Base-by-base conservation (phyloP, 2,329 filamentous ascomycete species). In the Exophiala viscosa region DNA sequence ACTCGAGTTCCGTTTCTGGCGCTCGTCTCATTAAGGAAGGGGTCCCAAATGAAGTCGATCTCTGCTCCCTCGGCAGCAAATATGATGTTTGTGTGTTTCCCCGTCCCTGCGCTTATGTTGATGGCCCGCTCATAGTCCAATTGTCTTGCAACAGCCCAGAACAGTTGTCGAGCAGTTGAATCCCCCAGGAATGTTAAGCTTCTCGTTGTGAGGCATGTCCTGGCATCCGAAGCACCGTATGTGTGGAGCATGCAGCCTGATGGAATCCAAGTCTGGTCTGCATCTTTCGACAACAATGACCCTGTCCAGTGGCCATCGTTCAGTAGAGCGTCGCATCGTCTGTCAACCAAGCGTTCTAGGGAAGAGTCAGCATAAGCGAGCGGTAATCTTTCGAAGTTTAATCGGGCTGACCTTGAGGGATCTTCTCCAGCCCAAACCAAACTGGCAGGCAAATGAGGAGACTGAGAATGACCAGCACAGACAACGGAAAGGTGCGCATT, bases 21-120 rank as follows among this genome's bases (percentile, higher is more conserved):
- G 23, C 3, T 28, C 23, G 23, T 76, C 73, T 36, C 15, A 64
- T 85, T 80, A 18, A 85, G 69, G 67, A 73, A 84, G 0, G 83
- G 83, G 65, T 86, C 82, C 81, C 81, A 86, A 9, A 83, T 65
- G 57, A 83, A 84, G 42, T 79, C 69, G 20, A 85, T 60, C 23
- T 64, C 71, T 2, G 80, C 70, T n/a, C 71, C 72, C 11, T 70
- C 69, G 1, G 71, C 70, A 5, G 68, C 65, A 50, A 78, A 74
- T 3, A 69, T 66, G 5, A 78, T 63, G 63, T 80, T 71, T 13
- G 65, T 62, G 55, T 79, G 76, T 48, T 76, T 74, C 36, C 69
- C 62, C 13, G 71, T 67, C 15, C 67, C 65, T 1, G 64, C 58
- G 13, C 70, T 65, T 28, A 69, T 66, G 23, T 66, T 58, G 11